These are phyloP conservation scores for Alternaria postmessia DNA, from an alignment of 2,329 filamentous ascomycete genomes.

Conservation along the genomic window DNA sequence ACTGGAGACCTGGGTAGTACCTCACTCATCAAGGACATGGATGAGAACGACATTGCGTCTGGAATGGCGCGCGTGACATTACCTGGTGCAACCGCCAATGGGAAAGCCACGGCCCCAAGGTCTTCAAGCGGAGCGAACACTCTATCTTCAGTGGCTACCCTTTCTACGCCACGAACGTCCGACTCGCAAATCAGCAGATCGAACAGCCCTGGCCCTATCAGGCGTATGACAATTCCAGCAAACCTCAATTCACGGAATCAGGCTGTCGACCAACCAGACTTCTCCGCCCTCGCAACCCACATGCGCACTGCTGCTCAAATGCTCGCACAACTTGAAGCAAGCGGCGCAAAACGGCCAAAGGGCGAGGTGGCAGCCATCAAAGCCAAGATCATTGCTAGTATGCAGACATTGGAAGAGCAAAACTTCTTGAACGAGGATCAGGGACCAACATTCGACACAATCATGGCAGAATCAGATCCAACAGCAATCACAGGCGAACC, in stretches of 20 bases:
- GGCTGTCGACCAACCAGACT: constrained; percentile 75
- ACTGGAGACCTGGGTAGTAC: constrained; percentile 81
- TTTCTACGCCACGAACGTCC: constrained; percentile 73
- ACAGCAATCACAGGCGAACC: constrained; percentile 58
- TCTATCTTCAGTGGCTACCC: constrained; percentile 66
- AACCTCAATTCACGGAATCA: constrained; percentile 59
- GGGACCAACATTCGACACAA: constrained; percentile 80
- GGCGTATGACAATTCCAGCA: constrained; percentile 67
- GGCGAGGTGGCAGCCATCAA: constrained; percentile 84
- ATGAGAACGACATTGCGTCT: constrained; percentile 53
- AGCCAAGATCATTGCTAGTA: constrained; percentile 87
- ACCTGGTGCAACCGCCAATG: constrained; percentile 29
- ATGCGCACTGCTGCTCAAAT: constrained; percentile 90
- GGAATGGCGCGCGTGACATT: constrained; percentile 42
- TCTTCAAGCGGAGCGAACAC: constrained; percentile 70
- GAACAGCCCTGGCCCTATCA: constrained; percentile 68
- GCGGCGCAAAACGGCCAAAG: constrained; percentile 79
- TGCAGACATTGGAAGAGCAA: constrained; percentile 87
- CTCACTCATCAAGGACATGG: constrained; percentile 68
- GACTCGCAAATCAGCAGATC: constrained; percentile 73
- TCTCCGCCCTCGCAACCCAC: constrained; percentile 82
- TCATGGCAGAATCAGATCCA: constrained; percentile 76
- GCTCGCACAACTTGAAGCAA: constrained; percentile 83
- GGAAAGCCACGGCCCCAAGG: constrained; percentile 56
- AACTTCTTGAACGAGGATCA: constrained; percentile 79